Evolutionary conservation across 1,139 yeast species (phyloP).

Genomic region (Geotrichum aggregatum): DNA sequence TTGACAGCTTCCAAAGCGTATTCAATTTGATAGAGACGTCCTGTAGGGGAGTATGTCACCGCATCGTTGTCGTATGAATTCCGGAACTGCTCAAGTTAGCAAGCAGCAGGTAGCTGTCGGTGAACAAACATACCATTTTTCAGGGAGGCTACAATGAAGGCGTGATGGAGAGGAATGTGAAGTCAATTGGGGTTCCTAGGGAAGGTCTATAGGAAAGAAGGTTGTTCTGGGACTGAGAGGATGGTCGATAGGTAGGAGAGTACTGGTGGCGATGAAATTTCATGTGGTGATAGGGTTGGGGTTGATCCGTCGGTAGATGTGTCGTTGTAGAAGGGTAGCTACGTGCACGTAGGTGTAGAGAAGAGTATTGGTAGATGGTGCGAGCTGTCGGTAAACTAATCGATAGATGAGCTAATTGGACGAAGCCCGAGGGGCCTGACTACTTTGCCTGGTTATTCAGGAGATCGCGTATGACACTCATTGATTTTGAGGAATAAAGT

Average conservation of each 20-base stretch:
- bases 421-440: too few relatives aligned
- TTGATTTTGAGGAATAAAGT: too few relatives aligned
- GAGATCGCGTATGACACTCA: too few relatives aligned
- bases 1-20: slow-evolving; percentile 96
- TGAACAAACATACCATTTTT: neutral
- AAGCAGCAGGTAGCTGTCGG: neutral
- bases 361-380: too few relatives aligned
- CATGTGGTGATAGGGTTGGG: slow-evolving; percentile 1
- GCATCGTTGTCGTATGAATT: slow-evolving; percentile 98
- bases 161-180: neutral
- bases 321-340: too few relatives aligned
- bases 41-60: slow-evolving; percentile 96
- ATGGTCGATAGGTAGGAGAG: neutral
- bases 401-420: too few relatives aligned
- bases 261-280: slow-evolving; percentile 10
- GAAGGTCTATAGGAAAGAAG: neutral
- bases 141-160: neutral
- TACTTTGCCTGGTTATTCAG: too few relatives aligned
- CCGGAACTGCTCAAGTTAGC: slow-evolving; percentile 57
- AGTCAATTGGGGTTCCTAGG: neutral
- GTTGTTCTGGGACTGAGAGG: neutral
- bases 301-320: neutral
- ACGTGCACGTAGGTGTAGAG: too few relatives aligned
- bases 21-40: slow-evolving; percentile 90
- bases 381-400: too few relatives aligned